These are phyloP conservation scores for Annulohypoxylon bovei DNA, from an alignment of 495 filamentous ascomycete genomes.

Conservation along the genomic window DNA sequence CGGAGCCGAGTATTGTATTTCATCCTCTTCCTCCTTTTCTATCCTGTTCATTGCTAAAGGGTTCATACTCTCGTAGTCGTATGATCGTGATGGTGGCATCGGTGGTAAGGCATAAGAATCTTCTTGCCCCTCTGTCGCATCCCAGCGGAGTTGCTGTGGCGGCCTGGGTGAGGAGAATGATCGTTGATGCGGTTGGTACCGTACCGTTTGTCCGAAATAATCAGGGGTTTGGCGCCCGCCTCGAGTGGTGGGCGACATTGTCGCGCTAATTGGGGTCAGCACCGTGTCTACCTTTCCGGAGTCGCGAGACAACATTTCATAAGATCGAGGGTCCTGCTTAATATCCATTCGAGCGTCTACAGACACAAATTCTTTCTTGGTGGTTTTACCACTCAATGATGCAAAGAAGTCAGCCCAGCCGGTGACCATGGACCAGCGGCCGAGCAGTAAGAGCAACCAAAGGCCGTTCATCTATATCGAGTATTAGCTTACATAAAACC, in stretches of 20 bases:
- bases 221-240: constrained; percentile 58
- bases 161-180: constrained; percentile 61
- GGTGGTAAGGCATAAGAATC: constrained; percentile 34
- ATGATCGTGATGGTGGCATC: constrained; percentile 27
- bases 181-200: constrained; percentile 57
- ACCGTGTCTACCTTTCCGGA: constrained; percentile 56
- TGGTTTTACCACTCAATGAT: constrained; percentile 48
- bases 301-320: constrained; percentile 80
- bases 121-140: constrained; percentile 50
- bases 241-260: constrained; percentile 48
- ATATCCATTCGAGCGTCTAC: constrained; percentile 76
- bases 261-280: constrained; percentile 59
- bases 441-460: constrained; percentile 83
- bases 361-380: constrained; percentile 82
- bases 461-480: constrained; percentile 75
- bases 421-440: constrained; percentile 80
- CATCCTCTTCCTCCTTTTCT: constrained; percentile 46
- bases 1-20: constrained; percentile 29
- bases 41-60: constrained; percentile 60
- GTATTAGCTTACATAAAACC: constrained; percentile 29
- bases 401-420: constrained; percentile 81
- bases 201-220: constrained; percentile 58
- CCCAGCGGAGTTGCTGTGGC: constrained; percentile 52
- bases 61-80: constrained; percentile 51
- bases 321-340: constrained; percentile 72